phyloP scores from a whole-genome alignment of 345 rosid genomes.

The Salix purpurea region DNA sequence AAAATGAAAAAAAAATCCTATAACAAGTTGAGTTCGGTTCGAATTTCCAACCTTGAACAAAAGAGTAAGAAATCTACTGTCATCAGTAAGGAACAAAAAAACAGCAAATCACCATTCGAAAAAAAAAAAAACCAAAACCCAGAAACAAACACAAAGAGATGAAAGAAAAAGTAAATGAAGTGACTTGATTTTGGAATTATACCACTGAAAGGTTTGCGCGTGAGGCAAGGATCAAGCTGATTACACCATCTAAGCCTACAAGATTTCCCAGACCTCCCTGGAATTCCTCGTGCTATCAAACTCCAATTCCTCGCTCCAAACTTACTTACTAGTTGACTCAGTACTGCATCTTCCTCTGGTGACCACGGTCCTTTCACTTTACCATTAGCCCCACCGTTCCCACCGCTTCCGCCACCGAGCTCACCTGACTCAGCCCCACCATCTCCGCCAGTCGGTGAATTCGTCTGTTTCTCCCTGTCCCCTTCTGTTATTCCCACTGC shows the following conservation, averaged over 20 bases:
- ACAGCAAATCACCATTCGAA: not conserved
- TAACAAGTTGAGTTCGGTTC: not conserved
- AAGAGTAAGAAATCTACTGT: not conserved
- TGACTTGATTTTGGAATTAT: not conserved
- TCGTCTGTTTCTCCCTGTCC: constrained; percentile 18
- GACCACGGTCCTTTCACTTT: constrained; percentile 84
- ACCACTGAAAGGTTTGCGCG: constrained; percentile 81
- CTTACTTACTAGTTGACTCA: constrained; percentile 52
- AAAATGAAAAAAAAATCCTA: not conserved
- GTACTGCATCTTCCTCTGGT: constrained; percentile 68
- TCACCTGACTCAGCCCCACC: constrained; percentile 19
- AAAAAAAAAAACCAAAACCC: not conserved
- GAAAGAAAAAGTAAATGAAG: not conserved
- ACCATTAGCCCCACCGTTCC: constrained; percentile 24
- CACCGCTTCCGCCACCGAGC: constrained; percentile 22
- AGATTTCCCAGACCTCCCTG: constrained; percentile 80
- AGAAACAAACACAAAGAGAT: not conserved
- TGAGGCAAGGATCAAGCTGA: constrained; percentile 80
- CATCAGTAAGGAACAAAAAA: not conserved
- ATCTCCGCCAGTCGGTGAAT: constrained; percentile 22
- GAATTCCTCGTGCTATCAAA: constrained; percentile 73
- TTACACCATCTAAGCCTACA: constrained; percentile 86
- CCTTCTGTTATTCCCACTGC: constrained; percentile 24
- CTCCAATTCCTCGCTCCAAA: constrained; percentile 86
- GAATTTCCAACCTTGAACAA: not conserved